Evolutionary conservation across 2,329 filamentous ascomycete species (phyloP).

Genomic region (Pestalotiopsis sp.): DNA sequence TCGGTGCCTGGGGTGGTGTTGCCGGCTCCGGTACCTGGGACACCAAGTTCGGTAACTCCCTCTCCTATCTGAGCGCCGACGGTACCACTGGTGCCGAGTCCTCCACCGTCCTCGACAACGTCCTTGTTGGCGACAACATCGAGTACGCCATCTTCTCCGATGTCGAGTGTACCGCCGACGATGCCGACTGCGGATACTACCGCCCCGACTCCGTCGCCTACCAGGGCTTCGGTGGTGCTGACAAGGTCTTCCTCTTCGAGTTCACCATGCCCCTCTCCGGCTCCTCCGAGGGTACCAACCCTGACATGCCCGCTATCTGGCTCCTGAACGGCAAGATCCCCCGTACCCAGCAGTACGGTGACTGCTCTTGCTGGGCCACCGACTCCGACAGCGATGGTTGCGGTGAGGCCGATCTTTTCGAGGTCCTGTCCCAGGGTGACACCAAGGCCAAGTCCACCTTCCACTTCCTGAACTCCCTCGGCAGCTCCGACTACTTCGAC

Average conservation of each 20-base stretch:
- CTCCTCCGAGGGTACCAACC: slow-evolving; percentile 47
- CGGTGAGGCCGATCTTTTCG: slow-evolving; percentile 76
- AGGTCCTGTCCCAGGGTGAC: slow-evolving; percentile 68
- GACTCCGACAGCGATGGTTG: slow-evolving; percentile 57
- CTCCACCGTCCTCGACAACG: slow-evolving; percentile 41
- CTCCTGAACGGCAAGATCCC: slow-evolving; percentile 74
- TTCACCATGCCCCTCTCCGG: slow-evolving; percentile 71
- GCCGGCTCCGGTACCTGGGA: slow-evolving; percentile 44
- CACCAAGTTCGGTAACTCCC: slow-evolving; percentile 43
- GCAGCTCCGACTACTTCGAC: slow-evolving; percentile 71
- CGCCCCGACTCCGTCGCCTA: slow-evolving; percentile 46
- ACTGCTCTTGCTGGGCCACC: slow-evolving; percentile 72
- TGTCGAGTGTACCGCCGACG: slow-evolving; percentile 38
- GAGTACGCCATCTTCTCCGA: slow-evolving; percentile 50
- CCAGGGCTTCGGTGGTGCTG: slow-evolving; percentile 69
- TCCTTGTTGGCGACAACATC: slow-evolving; percentile 41
- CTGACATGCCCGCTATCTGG: slow-evolving; percentile 76
- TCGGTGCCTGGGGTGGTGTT: slow-evolving; percentile 47
- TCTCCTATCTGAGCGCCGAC: slow-evolving; percentile 46
- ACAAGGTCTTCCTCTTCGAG: slow-evolving; percentile 74
- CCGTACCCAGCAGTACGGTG: slow-evolving; percentile 68
- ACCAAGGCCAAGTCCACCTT: slow-evolving; percentile 70
- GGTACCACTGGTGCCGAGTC: slow-evolving; percentile 39
- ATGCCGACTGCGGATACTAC: slow-evolving; percentile 42
- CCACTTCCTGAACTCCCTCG: slow-evolving; percentile 64